Conservation (phyloP, 257 asterid species). For the Misopates orontium region DNA sequence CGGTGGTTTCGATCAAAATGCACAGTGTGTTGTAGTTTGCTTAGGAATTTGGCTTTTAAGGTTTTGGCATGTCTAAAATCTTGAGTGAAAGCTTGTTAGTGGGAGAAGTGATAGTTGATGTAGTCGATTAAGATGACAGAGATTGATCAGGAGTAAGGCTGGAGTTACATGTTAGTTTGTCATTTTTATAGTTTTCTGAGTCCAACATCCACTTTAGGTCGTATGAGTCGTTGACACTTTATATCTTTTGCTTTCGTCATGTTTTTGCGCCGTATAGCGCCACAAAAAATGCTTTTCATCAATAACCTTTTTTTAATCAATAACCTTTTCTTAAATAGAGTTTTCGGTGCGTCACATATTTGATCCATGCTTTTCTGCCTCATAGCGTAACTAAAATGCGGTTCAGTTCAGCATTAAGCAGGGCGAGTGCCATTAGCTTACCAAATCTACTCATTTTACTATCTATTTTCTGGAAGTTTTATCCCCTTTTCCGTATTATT, state of each 20-base stretch:
- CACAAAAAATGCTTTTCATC: background rate
- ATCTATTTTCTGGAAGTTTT: too few species aligned
- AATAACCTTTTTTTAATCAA: background rate
- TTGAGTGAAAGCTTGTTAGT: slow-evolving; percentile 6
- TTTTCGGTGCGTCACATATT: too few species aligned
- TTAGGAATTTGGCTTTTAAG: background rate
- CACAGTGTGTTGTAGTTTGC: slow-evolving; percentile 2
- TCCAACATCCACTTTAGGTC: background rate
- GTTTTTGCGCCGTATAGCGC: background rate
- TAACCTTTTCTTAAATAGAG: background rate
- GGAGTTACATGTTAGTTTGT: background rate
- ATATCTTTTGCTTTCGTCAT: background rate
- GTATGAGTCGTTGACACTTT: background rate
- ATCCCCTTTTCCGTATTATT: background rate
- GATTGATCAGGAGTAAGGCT: slow-evolving; percentile 15
- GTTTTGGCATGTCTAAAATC: slow-evolving; percentile 1
- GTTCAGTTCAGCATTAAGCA: too few species aligned
- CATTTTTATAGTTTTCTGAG: background rate
- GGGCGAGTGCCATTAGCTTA: too few species aligned
- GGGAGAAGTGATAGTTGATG: background rate
- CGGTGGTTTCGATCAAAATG: slow-evolving; percentile 11
- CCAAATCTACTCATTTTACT: too few species aligned
- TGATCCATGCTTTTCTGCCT: too few species aligned
- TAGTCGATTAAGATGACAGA: background rate
- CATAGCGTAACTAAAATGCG: too few species aligned